Evolutionary conservation across 192 early-diverging fungal species (phyloP).

Genomic region (Coemansia pectinata): DNA sequence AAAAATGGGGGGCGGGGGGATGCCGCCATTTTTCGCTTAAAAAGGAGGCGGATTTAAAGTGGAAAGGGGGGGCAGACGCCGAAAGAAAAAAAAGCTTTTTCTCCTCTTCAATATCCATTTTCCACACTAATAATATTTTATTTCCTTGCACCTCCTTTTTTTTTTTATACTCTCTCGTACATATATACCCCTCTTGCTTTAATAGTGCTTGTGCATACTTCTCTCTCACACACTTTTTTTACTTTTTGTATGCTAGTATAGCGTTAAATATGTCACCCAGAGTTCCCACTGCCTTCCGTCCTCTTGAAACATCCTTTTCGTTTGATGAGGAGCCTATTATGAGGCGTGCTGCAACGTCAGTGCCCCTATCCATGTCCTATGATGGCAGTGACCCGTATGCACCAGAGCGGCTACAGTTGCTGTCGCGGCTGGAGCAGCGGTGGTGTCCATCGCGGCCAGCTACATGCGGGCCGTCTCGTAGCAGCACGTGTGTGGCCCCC

Average conservation of each 20-base stretch:
- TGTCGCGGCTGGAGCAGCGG: conserved; percentile 47
- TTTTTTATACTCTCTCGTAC: conserved; percentile 1
- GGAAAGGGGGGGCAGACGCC: conserved; percentile 10
- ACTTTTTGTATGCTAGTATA: conserved; percentile 16
- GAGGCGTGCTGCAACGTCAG: conserved; percentile 41
- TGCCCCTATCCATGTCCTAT: conserved; percentile 17
- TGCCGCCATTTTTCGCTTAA: neutral
- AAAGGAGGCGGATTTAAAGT: conserved; percentile 4
- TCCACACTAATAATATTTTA: neutral
- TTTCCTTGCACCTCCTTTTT: conserved; percentile 4
- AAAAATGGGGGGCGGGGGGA: conserved; percentile 13
- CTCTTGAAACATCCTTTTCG: conserved; percentile 39
- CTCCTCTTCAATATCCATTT: conserved; percentile 6
- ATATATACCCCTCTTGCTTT: conserved; percentile 9
- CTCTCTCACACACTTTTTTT: neutral
- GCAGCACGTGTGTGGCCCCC: conserved; percentile 35
- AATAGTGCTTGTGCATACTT: conserved; percentile 14
- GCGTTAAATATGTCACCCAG: conserved; percentile 28
- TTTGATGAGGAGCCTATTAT: conserved; percentile 18
- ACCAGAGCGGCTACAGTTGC: conserved; percentile 36
- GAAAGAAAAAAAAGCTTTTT: conserved; percentile 18
- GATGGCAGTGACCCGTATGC: conserved; percentile 15
- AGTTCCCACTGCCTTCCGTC: conserved; percentile 53
- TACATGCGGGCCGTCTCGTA: conserved; percentile 12
- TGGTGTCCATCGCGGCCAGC: conserved; percentile 35